Evolutionary conservation across 805 yeast genomes (phyloP).

Genomic region (Cephaloascus albidus): DNA sequence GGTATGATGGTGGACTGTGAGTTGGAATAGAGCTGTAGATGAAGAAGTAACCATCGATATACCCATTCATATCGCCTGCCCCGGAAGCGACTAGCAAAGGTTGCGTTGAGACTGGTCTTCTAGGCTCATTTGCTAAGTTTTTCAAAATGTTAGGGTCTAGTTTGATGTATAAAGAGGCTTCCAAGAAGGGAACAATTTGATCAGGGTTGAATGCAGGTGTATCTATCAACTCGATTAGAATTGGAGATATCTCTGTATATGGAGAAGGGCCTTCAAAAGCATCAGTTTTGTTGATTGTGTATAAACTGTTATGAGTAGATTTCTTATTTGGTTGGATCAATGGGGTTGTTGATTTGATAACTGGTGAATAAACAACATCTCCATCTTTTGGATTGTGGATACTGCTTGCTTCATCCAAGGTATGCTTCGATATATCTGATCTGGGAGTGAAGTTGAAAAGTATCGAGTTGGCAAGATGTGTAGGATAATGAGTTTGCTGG

Average conservation of each 20-base stretch:
- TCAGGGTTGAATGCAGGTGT: conserved; percentile 64
- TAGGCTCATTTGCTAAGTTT: conserved; percentile 55
- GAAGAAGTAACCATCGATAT: conserved; percentile 64
- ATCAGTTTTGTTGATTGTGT: neutral
- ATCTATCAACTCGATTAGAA: conserved; percentile 60
- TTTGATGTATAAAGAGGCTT: conserved; percentile 56
- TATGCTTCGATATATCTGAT: conserved; percentile 17
- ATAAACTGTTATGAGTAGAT: neutral
- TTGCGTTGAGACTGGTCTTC: conserved; percentile 52
- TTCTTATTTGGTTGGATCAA: neutral
- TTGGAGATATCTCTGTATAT: conserved; percentile 50
- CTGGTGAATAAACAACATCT: neutral
- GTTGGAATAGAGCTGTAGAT: conserved; percentile 66
- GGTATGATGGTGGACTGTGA: conserved; percentile 50
- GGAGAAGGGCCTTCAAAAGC: conserved; percentile 10
- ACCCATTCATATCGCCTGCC: conserved; percentile 67
- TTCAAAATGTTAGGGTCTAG: conserved; percentile 48
- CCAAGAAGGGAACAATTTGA: conserved; percentile 66
- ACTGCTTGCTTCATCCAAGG: conserved; percentile 7
- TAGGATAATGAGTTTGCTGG: conserved; percentile 70
- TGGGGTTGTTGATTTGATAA: neutral
- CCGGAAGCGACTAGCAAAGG: conserved; percentile 72
- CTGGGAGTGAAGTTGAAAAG: conserved; percentile 46
- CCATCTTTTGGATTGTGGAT: neutral
- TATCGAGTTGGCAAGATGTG: conserved; percentile 50